phyloP scores from a whole-genome alignment of 345 rosid genomes.

The Hibiscus tridactylites region DNA sequence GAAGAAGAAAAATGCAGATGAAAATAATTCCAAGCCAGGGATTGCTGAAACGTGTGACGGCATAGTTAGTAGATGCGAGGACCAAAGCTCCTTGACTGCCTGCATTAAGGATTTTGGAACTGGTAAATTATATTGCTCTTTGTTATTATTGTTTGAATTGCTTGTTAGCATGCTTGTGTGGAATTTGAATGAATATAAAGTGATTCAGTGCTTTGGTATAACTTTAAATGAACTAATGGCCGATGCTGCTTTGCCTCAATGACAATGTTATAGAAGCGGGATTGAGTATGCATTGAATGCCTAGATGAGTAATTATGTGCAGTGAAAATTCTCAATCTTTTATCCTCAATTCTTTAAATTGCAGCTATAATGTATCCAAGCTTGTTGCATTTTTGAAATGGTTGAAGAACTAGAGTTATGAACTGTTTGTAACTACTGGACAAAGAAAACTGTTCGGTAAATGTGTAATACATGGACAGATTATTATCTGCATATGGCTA shows the following conservation, averaged over 20 bases:
- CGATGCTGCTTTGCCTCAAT: not conserved
- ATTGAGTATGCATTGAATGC: not conserved
- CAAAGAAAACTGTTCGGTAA: not conserved
- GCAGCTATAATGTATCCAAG: not conserved
- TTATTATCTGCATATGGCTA: not conserved
- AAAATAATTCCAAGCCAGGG: constrained; percentile 22
- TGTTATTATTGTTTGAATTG: not conserved
- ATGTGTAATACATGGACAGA: not conserved
- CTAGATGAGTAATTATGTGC: not conserved
- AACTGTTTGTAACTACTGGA: not conserved
- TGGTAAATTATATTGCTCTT: constrained; percentile 29
- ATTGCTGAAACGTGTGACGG: constrained; percentile 41
- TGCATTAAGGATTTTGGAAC: constrained; percentile 40
- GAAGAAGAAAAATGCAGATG: constrained; percentile 17
- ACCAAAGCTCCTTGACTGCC: constrained; percentile 31
- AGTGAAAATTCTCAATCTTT: not conserved
- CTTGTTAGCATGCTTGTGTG: not conserved
- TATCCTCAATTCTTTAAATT: not conserved
- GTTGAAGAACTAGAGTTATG: not conserved
- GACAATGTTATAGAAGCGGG: not conserved
- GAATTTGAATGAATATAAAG: not conserved
- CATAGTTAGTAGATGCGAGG: constrained; percentile 29
- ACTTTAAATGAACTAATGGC: not conserved
- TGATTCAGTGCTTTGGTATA: not conserved
- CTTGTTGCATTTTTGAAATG: not conserved